phyloP scores from a whole-genome alignment of 2,329 filamentous ascomycete species.

The Aspergillus glaucus region DNA sequence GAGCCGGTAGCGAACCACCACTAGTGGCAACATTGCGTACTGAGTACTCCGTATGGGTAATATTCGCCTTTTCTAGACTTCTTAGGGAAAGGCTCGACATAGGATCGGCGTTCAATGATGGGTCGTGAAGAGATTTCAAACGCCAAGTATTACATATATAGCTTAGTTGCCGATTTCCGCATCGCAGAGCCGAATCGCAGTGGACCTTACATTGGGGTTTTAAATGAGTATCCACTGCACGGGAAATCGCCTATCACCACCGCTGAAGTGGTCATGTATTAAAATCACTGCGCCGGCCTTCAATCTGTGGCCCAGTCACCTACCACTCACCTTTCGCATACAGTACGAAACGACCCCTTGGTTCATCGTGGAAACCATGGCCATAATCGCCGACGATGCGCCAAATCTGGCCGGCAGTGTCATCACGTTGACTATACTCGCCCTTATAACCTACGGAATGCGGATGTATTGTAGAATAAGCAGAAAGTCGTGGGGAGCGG shows the following conservation, averaged over 20 bases:
- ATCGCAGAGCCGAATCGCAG: too few relatives aligned
- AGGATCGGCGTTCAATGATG: too few relatives aligned
- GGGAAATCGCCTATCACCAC: not conserved
- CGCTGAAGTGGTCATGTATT: not conserved
- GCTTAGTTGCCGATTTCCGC: too few relatives aligned
- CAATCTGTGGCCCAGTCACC: not conserved
- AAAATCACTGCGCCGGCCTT: not conserved
- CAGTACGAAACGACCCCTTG: not conserved
- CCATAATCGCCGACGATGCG: slow-evolving; percentile 14
- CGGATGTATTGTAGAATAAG: slow-evolving; percentile 15
- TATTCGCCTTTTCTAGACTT: too few relatives aligned
- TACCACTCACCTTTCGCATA: not conserved
- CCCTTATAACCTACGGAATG: slow-evolving; percentile 11
- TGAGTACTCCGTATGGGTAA: too few relatives aligned
- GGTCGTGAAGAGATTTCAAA: too few relatives aligned
- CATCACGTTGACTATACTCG: slow-evolving; percentile 15
- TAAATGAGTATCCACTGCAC: too few relatives aligned
- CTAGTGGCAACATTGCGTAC: too few relatives aligned
- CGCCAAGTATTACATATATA: too few relatives aligned
- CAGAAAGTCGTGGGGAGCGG: slow-evolving; percentile 14
- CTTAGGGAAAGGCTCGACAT: too few relatives aligned
- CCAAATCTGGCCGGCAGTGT: slow-evolving; percentile 14
- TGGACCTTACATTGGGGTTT: too few relatives aligned
- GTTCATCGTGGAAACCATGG: slow-evolving; percentile 6
- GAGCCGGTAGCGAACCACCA: too few relatives aligned